Conservation (phyloP, 1,139 yeast genomes). For the Pichia cactophila region DNA sequence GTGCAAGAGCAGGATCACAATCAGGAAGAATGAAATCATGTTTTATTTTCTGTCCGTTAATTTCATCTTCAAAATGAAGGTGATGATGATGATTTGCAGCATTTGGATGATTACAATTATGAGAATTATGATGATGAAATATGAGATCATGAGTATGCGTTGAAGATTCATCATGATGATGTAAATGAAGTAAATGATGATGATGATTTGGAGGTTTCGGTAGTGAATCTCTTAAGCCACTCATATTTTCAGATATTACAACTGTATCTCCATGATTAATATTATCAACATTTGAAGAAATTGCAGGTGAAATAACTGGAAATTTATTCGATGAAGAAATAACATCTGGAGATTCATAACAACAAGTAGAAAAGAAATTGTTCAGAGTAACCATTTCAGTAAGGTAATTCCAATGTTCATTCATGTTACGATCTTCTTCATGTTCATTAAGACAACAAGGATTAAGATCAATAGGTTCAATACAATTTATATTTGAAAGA, state of each 20-base stretch:
- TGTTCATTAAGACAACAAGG: conserved; percentile 3
- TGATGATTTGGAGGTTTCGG: conserved; percentile 1
- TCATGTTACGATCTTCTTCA: background rate
- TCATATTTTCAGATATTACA: background rate
- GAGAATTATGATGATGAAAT: conserved; percentile 16
- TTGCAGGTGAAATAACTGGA: conserved; percentile 2
- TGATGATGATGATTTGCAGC: conserved; percentile 22
- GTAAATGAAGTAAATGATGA: conserved; percentile 13
- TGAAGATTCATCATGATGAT: conserved; percentile 6
- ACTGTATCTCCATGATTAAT: background rate
- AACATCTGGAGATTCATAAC: conserved; percentile 3
- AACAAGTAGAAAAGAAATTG: conserved; percentile 10
- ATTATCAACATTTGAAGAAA: background rate
- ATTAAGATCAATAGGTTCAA: conserved; percentile 6
- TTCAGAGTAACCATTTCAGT: conserved; percentile 10
- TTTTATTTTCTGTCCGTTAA: conserved; percentile 20
- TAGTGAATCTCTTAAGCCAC: conserved; percentile 9
- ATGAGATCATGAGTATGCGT: conserved; percentile 16
- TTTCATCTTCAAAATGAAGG: conserved; percentile 21
- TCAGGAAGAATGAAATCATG: conserved; percentile 24
- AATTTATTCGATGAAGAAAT: background rate
- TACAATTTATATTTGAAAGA: background rate
- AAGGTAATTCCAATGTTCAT: background rate
- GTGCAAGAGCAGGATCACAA: background rate
- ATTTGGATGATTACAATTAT: conserved; percentile 4